phyloP scores from a whole-genome alignment of 768 basidiomycete species.

The Calocybe indica region DNA sequence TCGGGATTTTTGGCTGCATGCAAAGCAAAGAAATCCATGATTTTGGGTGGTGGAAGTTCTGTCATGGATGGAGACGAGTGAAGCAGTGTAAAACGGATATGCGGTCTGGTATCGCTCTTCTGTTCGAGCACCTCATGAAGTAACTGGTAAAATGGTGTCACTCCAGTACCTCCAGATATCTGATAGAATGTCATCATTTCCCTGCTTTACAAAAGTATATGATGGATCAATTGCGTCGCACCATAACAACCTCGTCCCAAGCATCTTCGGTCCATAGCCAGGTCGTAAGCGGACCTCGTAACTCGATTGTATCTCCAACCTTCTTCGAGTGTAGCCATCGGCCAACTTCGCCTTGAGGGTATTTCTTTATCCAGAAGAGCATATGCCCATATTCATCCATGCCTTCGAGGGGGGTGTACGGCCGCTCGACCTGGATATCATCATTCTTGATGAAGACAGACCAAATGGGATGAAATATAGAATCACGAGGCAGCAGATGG shows the following conservation, averaged over 20 bases:
- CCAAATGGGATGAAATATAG: conserved; percentile 47
- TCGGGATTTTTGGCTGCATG: conserved; percentile 49
- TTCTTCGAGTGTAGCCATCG: conserved; percentile 74
- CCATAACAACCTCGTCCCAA: conserved; percentile 84
- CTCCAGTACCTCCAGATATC: conserved; percentile 87
- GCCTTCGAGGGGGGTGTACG: conserved; percentile 78
- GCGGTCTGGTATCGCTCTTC: conserved; percentile 12
- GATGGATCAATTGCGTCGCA: conserved; percentile 18
- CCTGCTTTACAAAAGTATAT: neutral
- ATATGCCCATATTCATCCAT: conserved; percentile 62
- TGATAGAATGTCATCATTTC: conserved; percentile 17
- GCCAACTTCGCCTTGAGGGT: conserved; percentile 73
- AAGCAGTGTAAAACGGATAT: conserved; percentile 63
- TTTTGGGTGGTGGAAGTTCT: conserved; percentile 63
- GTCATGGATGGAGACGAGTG: conserved; percentile 59
- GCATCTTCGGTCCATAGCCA: conserved; percentile 48
- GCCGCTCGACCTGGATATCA: conserved; percentile 83
- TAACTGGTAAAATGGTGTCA: conserved; percentile 81
- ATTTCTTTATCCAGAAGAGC: conserved; percentile 78
- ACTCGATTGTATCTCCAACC: conserved; percentile 62
- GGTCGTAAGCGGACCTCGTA: conserved; percentile 71
- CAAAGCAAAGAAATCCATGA: conserved; percentile 46
- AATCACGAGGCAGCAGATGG: conserved; percentile 24
- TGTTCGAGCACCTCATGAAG: conserved; percentile 47
- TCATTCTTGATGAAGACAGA: conserved; percentile 81